Base-by-base conservation (phyloP, 352 stramenopile species). In the Phytophthora cactorum region DNA sequence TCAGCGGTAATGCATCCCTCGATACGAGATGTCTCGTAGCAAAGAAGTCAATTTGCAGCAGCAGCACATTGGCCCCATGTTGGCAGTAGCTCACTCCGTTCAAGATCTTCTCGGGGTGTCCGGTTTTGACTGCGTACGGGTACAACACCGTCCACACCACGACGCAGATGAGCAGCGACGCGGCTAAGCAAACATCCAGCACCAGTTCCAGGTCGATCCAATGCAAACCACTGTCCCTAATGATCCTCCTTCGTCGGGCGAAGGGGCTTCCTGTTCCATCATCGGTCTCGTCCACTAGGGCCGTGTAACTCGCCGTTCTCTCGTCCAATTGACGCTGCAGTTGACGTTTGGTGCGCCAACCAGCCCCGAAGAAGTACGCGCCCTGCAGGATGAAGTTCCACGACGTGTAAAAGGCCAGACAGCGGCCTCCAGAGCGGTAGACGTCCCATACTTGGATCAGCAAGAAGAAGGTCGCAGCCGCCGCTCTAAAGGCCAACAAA, bases 331-430 rank as follows among this genome's bases (percentile, higher is more conserved):
- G 59, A 36, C 71, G 61, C 43, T 77, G 64, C 54, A 75, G 56
- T 27, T 74, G 54, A 10, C 57, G 49, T 50, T 59, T 57, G 4
- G 82, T 88, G 15, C 71, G 63, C 38, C 47, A 54, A 1, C 74
- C 65, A 7, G 84, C 82, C 5, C 59, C 27, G 0, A 39, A 39
- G 63, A 93, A 93, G 76, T 93, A 93, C 31, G 54, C 43, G 46
- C 81, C 82, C 59, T 95, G 85, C 3, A 79, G 63, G n/a, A 90
- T 76, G 46, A 93, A 92, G 66, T 95, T 95, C 87, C 87, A 95
- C n/a, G 83, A 91, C 41, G 87, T 95, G 72, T 91, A 95, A 64
- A 95, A 93, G 50, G 66, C 65, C 52, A 93, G 59, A 46, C 87
- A 92, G 34, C 68, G 67, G 32, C 64, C 66, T 9, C 50, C 31